Evolutionary conservation across 2,329 filamentous ascomycete genomes (phyloP), one percentile per base, ranked within the genome.

Genomic region (Tetracladium maxilliforme): DNA sequence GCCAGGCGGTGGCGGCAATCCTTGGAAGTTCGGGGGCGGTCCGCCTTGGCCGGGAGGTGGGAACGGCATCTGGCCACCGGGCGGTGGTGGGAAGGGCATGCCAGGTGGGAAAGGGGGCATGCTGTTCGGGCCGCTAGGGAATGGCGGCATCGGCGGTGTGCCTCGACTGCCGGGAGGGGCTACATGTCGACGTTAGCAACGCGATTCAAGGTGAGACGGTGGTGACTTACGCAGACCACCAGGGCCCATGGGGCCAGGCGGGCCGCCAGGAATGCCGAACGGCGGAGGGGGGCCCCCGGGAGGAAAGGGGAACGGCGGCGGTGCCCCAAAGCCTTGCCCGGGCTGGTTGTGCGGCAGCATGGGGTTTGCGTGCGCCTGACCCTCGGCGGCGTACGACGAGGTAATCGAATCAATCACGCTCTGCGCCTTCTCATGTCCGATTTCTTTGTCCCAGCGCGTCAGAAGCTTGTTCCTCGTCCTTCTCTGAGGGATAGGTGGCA

Each of bases 321-420:
- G n/a, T n/a, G n/a, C n/a, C n/a, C n/a, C n/a, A n/a, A n/a, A n/a
- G n/a, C n/a, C n/a, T 20, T 52, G 51, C 35, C 52, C 54, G 27
- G 56, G 56, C 22, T 36, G 73, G 52, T 73, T 73, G 43, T 73
- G 69, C 8, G 62, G 67, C 24, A 87, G 70, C 71, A 90, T 83
- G 25, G 80, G 86, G 51, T 92, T 94, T 33, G 72, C 71, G 44
- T 74, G 71, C 35, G 77, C 73, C 51, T 94, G 84, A 42, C 90
- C 90, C 57, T 92, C 90, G 39, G 83, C 84, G 35, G 81, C 82
- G 58, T 98, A 95, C 19, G 86, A 93, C 21, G 75, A 82, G 21
- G 90, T 95, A 54, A 98, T 98, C 41, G 79, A 87, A 58, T 98
- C 90, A 49, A 98, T 98, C 41, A 98, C 90, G 24, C 80, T 90